A percentile compares a stretch with the other conserved stretches of the same genome.
Evolutionary conservation across 2,329 filamentous ascomycete species (phyloP).

Genomic region (Cladosporium sp.): DNA sequence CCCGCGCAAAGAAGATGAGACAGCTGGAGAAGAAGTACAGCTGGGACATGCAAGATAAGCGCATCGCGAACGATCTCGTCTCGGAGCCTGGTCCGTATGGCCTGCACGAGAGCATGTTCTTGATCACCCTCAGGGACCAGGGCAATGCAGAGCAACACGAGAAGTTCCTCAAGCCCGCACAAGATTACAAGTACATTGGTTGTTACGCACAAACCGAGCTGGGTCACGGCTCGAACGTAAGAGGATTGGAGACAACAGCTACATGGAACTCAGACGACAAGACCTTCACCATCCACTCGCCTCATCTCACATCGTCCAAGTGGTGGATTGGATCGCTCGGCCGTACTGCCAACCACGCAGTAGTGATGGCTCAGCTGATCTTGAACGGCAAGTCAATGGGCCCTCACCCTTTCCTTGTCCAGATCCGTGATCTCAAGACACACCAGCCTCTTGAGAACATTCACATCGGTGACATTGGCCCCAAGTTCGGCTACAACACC

Average conservation of each 20-base stretch:
- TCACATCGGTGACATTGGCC: slow-evolving; percentile 75
- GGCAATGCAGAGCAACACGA: slow-evolving; percentile 69
- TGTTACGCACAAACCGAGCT: slow-evolving; percentile 80
- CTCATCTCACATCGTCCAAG: slow-evolving; percentile 69
- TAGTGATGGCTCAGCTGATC: slow-evolving; percentile 74
- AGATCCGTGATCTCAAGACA: slow-evolving; percentile 66
- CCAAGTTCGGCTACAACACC: slow-evolving; percentile 55
- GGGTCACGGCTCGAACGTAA: slow-evolving; percentile 73
- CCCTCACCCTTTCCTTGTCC: slow-evolving; percentile 74
- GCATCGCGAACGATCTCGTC: slow-evolving; percentile 63
- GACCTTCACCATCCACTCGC: slow-evolving; percentile 71
- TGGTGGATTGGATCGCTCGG: slow-evolving; percentile 84
- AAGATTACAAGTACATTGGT: slow-evolving; percentile 68
- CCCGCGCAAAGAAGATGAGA: slow-evolving; percentile 65
- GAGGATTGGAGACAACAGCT: slow-evolving; percentile 67
- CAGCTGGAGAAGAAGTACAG: slow-evolving; percentile 63
- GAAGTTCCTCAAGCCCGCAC: slow-evolving; percentile 64
- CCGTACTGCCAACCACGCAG: slow-evolving; percentile 69
- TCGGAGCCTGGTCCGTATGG: slow-evolving; percentile 71
- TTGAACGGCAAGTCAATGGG: slow-evolving; percentile 65
- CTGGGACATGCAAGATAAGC: slow-evolving; percentile 63
- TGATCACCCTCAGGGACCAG: slow-evolving; percentile 67
- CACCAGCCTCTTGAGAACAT: slow-evolving; percentile 65
- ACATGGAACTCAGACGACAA: slow-evolving; percentile 71
- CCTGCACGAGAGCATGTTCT: slow-evolving; percentile 67